phyloP scores from a whole-genome alignment of 768 basidiomycete genomes.

The Mrakia blollopis region DNA sequence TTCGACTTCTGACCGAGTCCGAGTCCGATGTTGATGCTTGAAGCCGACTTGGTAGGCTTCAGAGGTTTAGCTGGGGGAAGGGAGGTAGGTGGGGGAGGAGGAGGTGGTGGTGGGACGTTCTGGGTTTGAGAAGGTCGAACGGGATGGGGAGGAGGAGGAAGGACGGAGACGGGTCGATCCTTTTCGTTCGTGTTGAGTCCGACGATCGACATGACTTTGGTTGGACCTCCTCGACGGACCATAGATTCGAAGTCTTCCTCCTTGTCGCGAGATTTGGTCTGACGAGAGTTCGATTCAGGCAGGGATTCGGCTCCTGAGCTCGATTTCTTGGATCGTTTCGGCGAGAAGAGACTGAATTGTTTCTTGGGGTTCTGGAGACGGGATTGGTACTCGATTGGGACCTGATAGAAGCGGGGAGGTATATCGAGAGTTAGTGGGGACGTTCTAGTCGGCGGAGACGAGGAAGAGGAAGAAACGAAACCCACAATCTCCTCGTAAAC shows the following conservation, averaged over 20 bases:
- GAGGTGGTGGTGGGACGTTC: background rate
- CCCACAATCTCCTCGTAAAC: constrained; percentile 86
- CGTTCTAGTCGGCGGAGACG: background rate
- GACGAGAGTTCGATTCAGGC: background rate
- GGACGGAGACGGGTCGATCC: background rate
- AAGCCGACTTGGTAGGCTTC: constrained; percentile 1
- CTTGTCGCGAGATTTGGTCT: background rate
- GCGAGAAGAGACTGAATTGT: constrained; percentile 19
- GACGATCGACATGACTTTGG: constrained; percentile 17
- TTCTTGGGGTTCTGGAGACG: constrained; percentile 24
- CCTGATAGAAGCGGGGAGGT: background rate
- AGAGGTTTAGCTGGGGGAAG: background rate
- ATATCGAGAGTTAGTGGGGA: background rate
- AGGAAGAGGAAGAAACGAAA: background rate
- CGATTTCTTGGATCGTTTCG: constrained; percentile 27
- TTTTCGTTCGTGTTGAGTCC: background rate
- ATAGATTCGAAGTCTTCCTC: constrained; percentile 25
- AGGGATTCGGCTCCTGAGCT: background rate
- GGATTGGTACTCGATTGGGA: constrained; percentile 28
- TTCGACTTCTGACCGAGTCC: background rate
- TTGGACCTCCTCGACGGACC: constrained; percentile 16
- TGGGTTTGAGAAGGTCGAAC: background rate
- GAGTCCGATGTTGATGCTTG: background rate
- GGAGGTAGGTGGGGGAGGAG: background rate
- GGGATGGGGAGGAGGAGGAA: background rate